Base-by-base conservation (phyloP, 208 protist genomes). In the Phytomonas sp. region DNA sequence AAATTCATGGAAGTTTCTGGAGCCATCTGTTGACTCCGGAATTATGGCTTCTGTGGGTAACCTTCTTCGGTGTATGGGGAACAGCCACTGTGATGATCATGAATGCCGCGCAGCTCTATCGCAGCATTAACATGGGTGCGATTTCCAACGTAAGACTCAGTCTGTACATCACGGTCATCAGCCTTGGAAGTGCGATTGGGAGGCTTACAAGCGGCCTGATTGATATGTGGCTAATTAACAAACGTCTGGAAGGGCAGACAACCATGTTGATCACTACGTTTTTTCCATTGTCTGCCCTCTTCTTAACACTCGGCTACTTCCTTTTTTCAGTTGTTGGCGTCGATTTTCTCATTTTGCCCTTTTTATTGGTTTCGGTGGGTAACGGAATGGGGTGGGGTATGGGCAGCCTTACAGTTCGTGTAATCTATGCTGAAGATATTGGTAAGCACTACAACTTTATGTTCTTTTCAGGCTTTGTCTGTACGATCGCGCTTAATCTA, bases 371-470 rank as follows among this genome's bases (percentile, higher is more conserved):
- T 37, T 73, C 84, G 40, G 49, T 93, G 10, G 84, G 84, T 31
- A 89, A 73, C 26, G 88, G 88, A n/a, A 65, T 85, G 62, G 81
- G 78, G 29, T 91, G 84, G 84, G 84, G 77, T 67, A 60, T 85
- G 29, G 83, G 81, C 26, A 70, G 84, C 0, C 72, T 93, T 5
- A 63, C 74, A 16, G 65, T 86, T n/a, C 82, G 85, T 30, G 83
- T 88, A 49, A 82, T 90, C 70, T 93, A 87, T 74, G 77, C 88
- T 0, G 60, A 79, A 14, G 88, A 93, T 65, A 76, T 91, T 61
- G 88, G 84, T 33, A 93, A 93, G 71, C 84, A 91, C 77, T 93
- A 93, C 78, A 93, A 93, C 71, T 91, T 89, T 63, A 86, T 83
- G 73, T 93, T 84, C 65, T 77, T 76, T 5, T 84, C 83, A 1